These are phyloP conservation scores for Ophiostoma quercus DNA, from an alignment of 2,329 filamentous ascomycete genomes.

Conservation along the genomic window DNA sequence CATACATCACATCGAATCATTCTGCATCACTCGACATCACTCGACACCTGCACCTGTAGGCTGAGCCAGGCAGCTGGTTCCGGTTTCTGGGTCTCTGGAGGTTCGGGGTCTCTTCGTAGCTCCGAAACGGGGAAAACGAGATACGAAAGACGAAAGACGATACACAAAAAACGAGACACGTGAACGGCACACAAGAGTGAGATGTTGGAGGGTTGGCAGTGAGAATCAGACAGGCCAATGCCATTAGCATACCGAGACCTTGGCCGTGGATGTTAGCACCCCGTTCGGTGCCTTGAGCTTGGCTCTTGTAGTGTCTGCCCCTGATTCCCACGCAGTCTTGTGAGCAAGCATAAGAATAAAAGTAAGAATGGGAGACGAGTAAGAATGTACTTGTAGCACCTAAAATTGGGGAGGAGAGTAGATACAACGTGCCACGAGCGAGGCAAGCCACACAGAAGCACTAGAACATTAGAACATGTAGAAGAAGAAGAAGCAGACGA, in stretches of 20 bases:
- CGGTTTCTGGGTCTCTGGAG: not conserved
- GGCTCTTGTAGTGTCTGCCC: not conserved
- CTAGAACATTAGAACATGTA: not conserved
- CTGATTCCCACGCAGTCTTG: not conserved
- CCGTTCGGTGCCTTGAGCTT: not conserved
- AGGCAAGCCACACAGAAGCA: slow-evolving; percentile 4
- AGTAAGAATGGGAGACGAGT: not conserved
- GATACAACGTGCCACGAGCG: not conserved
- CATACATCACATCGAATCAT: not conserved
- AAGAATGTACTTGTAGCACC: not conserved
- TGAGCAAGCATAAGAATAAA: not conserved
- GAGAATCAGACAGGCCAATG: not conserved
- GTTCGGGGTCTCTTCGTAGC: not conserved
- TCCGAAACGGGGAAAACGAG: not conserved
- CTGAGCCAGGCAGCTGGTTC: not conserved
- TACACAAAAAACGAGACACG: not conserved
- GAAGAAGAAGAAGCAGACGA: not conserved
- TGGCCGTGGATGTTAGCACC: not conserved
- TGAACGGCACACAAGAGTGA: not conserved
- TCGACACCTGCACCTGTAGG: not conserved
- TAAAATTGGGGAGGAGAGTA: not conserved
- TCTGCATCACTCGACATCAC: not conserved
- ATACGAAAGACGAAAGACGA: not conserved
- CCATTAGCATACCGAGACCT: not conserved
- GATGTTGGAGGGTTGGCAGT: not conserved